A percentile compares a stretch with the other conserved stretches of the same genome.
phyloP scores from a whole-genome alignment of 202 grass and related monocot species.

The Eragrostis tef region DNA sequence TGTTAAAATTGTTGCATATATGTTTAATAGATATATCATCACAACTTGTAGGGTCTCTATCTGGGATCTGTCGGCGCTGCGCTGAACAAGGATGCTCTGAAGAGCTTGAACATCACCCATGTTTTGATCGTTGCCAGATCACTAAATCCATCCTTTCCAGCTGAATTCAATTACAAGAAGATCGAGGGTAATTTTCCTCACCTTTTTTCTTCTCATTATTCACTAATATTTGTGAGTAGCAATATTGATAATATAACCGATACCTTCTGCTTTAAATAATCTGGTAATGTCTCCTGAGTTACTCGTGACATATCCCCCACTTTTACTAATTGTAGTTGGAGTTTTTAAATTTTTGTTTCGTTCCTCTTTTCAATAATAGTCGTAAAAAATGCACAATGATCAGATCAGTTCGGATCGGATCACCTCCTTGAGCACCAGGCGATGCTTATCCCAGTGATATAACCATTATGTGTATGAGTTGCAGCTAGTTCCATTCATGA shows the following conservation, averaged over 20 bases:
- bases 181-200: conserved; percentile 62
- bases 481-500: neutral
- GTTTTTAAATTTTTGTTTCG: neutral
- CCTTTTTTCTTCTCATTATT: neutral
- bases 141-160: conserved; percentile 63
- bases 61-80: conserved; percentile 84
- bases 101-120: conserved; percentile 77
- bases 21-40: conserved; percentile 39
- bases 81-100: conserved; percentile 72
- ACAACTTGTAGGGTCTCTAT: conserved; percentile 63
- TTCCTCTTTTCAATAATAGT: neutral
- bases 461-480: neutral
- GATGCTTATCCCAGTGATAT: neutral
- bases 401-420: neutral
- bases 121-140: conserved; percentile 78
- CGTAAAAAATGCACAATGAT: neutral
- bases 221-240: conserved; percentile 19
- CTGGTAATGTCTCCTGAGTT: neutral
- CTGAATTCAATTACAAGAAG: conserved; percentile 86
- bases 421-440: neutral
- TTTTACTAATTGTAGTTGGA: neutral
- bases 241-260: conserved; percentile 6
- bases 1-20: conserved; percentile 11
- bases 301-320: neutral
- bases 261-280: neutral